Conservation (phyloP, 495 filamentous ascomycete genomes). For the Letharia columbiana region DNA sequence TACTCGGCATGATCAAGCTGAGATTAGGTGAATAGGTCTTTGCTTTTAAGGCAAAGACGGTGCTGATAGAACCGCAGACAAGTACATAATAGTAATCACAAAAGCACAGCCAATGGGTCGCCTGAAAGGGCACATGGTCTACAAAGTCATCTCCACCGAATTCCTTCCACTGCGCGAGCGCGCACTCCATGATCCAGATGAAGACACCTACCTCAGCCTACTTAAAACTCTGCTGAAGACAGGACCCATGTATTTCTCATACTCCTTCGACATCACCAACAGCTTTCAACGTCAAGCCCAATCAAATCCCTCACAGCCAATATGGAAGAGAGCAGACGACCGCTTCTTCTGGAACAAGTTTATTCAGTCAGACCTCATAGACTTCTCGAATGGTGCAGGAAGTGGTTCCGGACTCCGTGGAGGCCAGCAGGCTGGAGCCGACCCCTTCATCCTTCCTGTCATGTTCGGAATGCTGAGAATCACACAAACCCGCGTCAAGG, state of each 20-base stretch:
- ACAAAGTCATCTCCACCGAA: slow-evolving; percentile 84
- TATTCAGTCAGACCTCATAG: slow-evolving; percentile 81
- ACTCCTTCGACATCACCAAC: slow-evolving; percentile 90
- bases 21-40: slow-evolving; percentile 59
- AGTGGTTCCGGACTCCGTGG: slow-evolving; percentile 38
- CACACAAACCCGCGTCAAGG: slow-evolving; percentile 67
- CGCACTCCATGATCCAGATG: slow-evolving; percentile 80
- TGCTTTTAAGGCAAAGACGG: background rate
- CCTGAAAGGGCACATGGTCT: slow-evolving; percentile 85
- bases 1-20: slow-evolving; percentile 81
- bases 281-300: slow-evolving; percentile 86
- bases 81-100: slow-evolving; percentile 93
- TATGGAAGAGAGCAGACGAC: slow-evolving; percentile 92
- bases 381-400: slow-evolving; percentile 53
- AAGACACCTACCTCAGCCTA: slow-evolving; percentile 78
- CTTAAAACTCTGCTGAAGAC: slow-evolving; percentile 69
- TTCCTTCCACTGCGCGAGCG: slow-evolving; percentile 91
- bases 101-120: slow-evolving; percentile 87
- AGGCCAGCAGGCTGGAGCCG: slow-evolving; percentile 63
- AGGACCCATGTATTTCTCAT: slow-evolving; percentile 95
- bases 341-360: slow-evolving; percentile 99
- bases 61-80: slow-evolving; percentile 51
- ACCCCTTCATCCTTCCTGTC: slow-evolving; percentile 89
- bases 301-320: slow-evolving; percentile 53
- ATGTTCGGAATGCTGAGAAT: slow-evolving; percentile 94